Evolutionary conservation across 1,284 basidiomycete genomes (phyloP).

Genomic region (Sporisorium iseilematis-ciliati): DNA sequence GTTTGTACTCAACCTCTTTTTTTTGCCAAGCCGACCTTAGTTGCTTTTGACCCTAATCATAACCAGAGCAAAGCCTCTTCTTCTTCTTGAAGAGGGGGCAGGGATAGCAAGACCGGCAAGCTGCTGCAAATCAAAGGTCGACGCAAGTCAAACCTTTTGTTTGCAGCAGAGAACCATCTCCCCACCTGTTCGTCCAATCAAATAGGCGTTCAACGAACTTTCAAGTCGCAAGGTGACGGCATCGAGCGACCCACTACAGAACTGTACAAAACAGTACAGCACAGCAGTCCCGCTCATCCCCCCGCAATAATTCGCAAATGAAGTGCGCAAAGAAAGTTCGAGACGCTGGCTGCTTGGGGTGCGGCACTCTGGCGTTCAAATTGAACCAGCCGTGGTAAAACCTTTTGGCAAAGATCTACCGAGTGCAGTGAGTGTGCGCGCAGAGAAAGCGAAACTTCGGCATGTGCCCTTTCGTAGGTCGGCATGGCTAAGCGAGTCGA

Average conservation of each 20-base stretch:
- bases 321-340: no score
- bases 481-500: not conserved
- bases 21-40: no score
- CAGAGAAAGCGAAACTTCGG: not conserved
- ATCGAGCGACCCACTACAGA: not conserved
- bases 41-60: no score
- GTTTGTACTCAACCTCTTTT: no score
- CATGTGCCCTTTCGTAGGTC: not conserved
- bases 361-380: not conserved
- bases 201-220: not conserved
- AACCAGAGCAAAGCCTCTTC: no score
- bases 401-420: not conserved
- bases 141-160: not conserved
- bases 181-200: not conserved
- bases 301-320: not conserved
- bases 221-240: conserved; percentile 26
- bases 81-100: no score
- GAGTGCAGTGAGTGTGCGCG: not conserved
- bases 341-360: no score
- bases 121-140: conserved; percentile 2
- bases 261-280: no score
- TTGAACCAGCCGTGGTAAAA: not conserved
- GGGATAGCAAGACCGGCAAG: not conserved
- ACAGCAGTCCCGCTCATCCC: not conserved
- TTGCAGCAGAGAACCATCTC: not conserved